These are phyloP conservation scores for Annulohypoxylon stygium DNA, from an alignment of 495 filamentous ascomycete genomes.

Conservation along the genomic window DNA sequence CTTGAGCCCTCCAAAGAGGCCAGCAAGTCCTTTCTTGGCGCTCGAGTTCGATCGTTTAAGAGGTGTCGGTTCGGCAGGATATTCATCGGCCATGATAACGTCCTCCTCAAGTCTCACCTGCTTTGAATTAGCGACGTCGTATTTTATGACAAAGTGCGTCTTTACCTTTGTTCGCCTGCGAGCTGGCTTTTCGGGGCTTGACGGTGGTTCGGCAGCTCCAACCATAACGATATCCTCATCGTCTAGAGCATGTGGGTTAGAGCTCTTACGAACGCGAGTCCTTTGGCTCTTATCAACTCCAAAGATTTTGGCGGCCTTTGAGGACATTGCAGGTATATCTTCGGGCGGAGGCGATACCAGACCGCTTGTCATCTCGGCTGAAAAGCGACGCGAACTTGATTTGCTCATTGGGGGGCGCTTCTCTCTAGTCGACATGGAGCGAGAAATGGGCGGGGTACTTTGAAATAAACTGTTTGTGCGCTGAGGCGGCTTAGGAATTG, in stretches of 20 bases:
- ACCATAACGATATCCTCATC: slow-evolving; percentile 65
- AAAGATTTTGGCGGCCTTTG: slow-evolving; percentile 67
- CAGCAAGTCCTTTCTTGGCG: slow-evolving; percentile 58
- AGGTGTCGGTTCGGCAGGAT: slow-evolving; percentile 51
- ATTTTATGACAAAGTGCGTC: slow-evolving; percentile 24
- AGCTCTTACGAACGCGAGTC: slow-evolving; percentile 55
- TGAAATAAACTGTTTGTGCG: slow-evolving; percentile 65
- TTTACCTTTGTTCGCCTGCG: slow-evolving; percentile 62
- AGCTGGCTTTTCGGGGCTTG: slow-evolving; percentile 59
- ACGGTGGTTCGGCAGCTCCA: slow-evolving; percentile 54
- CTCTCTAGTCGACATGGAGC: slow-evolving; percentile 65
- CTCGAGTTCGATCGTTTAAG: slow-evolving; percentile 58
- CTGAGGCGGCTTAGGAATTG: slow-evolving; percentile 34
- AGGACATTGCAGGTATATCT: slow-evolving; percentile 57
- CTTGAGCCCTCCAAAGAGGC: slow-evolving; percentile 60
- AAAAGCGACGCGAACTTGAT: slow-evolving; percentile 62
- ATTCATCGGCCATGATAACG: slow-evolving; percentile 54
- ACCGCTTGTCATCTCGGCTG: slow-evolving; percentile 59
- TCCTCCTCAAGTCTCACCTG: slow-evolving; percentile 55
- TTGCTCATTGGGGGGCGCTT: slow-evolving; percentile 58
- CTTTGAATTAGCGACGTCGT: slow-evolving; percentile 42
- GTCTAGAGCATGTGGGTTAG: slow-evolving; percentile 39
- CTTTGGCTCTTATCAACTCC: slow-evolving; percentile 58
- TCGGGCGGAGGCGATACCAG: slow-evolving; percentile 64
- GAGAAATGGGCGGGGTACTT: slow-evolving; percentile 64